Evolutionary conservation across 768 basidiomycete species (phyloP).

Genomic region (Phylloporus scabripes): DNA sequence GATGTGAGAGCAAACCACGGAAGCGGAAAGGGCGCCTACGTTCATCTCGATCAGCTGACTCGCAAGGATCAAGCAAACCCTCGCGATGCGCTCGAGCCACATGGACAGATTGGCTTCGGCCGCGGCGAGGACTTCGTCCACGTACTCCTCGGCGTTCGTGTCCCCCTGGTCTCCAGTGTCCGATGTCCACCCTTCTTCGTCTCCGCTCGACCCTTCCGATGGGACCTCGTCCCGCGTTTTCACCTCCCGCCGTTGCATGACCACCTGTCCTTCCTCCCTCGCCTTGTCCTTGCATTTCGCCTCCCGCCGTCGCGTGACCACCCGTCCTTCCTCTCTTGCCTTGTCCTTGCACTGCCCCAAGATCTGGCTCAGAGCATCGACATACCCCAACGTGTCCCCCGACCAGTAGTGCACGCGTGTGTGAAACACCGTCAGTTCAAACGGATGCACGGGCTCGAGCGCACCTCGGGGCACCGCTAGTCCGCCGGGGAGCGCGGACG

Average conservation of each 20-base stretch:
- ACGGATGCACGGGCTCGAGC: constrained; percentile 30
- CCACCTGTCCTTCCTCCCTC: constrained; percentile 27
- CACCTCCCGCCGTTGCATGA: constrained; percentile 6
- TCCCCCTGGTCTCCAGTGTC: neutral
- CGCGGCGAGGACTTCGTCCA: constrained; percentile 19
- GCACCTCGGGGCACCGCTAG: neutral
- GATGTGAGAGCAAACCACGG: neutral
- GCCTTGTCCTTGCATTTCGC: constrained; percentile 47
- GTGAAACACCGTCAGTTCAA: constrained; percentile 61
- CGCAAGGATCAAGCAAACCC: constrained; percentile 73
- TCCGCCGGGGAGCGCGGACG: constrained; percentile 3
- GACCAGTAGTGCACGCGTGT: constrained; percentile 77
- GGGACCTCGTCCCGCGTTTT: neutral
- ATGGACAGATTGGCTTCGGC: constrained; percentile 43
- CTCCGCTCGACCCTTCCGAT: constrained; percentile 1
- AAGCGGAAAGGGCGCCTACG: constrained; percentile 33
- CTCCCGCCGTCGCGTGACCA: constrained; percentile 12
- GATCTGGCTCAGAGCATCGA: constrained; percentile 66
- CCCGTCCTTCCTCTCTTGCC: constrained; percentile 33
- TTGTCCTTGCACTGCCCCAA: constrained; percentile 55
- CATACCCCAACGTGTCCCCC: constrained; percentile 72
- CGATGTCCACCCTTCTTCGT: constrained; percentile 8
- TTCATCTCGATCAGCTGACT: constrained; percentile 84
- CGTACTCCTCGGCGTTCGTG: neutral
- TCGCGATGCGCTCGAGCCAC: constrained; percentile 79